Percentiles rank a stretch among this genome's conserved stretches.
Conservation (phyloP, 257 asterid genomes). For the Striga asiatica region DNA sequence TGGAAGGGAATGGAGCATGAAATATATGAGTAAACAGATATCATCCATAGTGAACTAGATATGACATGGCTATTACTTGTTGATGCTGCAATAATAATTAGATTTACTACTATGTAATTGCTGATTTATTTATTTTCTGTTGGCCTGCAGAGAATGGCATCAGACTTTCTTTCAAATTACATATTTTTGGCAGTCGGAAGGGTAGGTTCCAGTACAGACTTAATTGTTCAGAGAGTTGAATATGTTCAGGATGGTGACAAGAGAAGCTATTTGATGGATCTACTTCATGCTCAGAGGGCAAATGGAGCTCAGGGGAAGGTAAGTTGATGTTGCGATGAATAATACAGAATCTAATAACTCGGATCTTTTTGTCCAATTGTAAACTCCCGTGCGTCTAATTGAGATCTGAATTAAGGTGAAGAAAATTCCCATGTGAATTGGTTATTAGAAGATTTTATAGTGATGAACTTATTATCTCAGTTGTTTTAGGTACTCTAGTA, state of each 20-base stretch:
- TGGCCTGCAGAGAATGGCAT: constrained; percentile 73
- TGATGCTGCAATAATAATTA: not conserved
- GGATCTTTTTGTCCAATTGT: not conserved
- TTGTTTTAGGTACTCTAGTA: not conserved
- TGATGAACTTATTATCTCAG: not conserved
- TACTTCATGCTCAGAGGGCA: constrained; percentile 67
- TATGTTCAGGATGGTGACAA: constrained; percentile 66
- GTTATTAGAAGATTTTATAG: not conserved
- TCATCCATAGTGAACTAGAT: not conserved
- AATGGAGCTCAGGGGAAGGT: constrained; percentile 59
- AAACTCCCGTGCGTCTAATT: not conserved
- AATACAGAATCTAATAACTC: not conserved
- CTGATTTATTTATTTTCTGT: not conserved
- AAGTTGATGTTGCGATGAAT: constrained; percentile 9
- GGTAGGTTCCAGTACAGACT: constrained; percentile 85
- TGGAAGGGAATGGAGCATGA: too few relatives aligned
- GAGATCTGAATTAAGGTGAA: not conserved
- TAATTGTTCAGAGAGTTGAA: constrained; percentile 77
- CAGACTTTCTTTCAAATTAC: constrained; percentile 78
- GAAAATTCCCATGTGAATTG: not conserved
- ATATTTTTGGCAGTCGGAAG: constrained; percentile 83
- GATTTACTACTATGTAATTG: not conserved
- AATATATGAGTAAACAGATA: too few relatives aligned
- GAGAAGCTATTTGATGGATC: constrained; percentile 82
- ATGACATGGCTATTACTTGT: not conserved